Conservation (phyloP, 805 yeast species). For the Suhomyces vadensis region DNA sequence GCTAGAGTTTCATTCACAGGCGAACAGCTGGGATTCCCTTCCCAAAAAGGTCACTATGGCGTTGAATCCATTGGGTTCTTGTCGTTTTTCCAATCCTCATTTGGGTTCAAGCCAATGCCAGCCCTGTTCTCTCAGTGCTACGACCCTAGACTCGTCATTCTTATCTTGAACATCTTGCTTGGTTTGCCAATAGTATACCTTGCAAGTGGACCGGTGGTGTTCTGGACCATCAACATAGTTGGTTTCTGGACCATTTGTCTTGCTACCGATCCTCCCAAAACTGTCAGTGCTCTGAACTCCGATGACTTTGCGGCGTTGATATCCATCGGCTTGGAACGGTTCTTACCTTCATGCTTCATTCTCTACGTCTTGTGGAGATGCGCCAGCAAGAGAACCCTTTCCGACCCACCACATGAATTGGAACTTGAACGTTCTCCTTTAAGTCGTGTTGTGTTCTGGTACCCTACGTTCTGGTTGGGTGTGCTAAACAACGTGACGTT, state of each 20-base stretch:
- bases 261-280: constrained; percentile 76
- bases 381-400: constrained; percentile 52
- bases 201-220: constrained; percentile 45
- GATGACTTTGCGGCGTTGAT: constrained; percentile 60
- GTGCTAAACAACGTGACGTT: constrained; percentile 83
- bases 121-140: constrained; percentile 51
- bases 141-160: constrained; percentile 65
- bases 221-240: constrained; percentile 58
- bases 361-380: constrained; percentile 68
- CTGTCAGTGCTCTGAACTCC: constrained; percentile 53
- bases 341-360: constrained; percentile 73
- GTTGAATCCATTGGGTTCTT: constrained; percentile 60
- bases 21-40: constrained; percentile 45
- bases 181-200: constrained; percentile 63
- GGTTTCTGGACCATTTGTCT: constrained; percentile 85
- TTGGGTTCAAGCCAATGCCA: constrained; percentile 48
- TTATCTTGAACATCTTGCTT: constrained; percentile 57
- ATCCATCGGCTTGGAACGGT: constrained; percentile 70
- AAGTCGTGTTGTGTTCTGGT: constrained; percentile 61
- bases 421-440: constrained; percentile 33
- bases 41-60: constrained; percentile 51
- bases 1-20: constrained; percentile 64
- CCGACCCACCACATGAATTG: constrained; percentile 11
- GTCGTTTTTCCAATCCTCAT: constrained; percentile 76
- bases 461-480: constrained; percentile 82